These are phyloP conservation scores for Penicillium sp. DNA, from an alignment of 2,329 filamentous ascomycete genomes.

Conservation along the genomic window DNA sequence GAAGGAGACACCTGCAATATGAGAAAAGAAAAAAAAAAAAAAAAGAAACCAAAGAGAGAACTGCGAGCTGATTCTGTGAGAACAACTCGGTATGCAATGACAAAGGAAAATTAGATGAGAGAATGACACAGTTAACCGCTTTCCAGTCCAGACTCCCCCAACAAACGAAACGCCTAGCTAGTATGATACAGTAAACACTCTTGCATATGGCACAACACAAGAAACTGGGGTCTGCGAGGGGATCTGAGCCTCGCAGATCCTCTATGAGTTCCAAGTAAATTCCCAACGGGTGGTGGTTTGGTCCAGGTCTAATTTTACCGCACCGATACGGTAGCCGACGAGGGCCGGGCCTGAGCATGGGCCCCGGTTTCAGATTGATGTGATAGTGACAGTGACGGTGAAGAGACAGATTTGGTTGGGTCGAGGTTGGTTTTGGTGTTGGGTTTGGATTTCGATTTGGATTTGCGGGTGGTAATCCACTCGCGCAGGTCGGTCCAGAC, in stretches of 20 bases:
- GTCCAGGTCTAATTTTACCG: too few species aligned
- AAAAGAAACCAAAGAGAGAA: neutral
- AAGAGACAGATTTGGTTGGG: neutral
- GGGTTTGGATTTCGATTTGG: neutral
- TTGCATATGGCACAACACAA: conserved; percentile 12
- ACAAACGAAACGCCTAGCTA: conserved; percentile 5
- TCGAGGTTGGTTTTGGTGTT: too few species aligned
- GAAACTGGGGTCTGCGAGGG: neutral
- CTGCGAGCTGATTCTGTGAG: neutral
- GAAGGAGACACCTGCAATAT: too few species aligned
- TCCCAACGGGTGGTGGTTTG: too few species aligned
- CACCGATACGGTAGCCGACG: neutral
- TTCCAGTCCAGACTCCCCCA: neutral
- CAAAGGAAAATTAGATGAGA: conserved; percentile 1
- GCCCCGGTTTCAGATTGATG: too few species aligned
- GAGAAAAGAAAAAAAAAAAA: neutral
- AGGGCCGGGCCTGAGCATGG: neutral
- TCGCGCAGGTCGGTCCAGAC: conserved; percentile 20
- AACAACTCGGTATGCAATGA: neutral
- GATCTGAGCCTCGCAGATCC: too few species aligned
- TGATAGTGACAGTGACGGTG: neutral
- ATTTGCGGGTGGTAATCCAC: conserved; percentile 6
- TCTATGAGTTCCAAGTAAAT: too few species aligned
- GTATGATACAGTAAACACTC: conserved; percentile 8
- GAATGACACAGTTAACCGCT: neutral